Conservation (phyloP, 768 basidiomycete genomes). For the Nidularia pulvinata region DNA sequence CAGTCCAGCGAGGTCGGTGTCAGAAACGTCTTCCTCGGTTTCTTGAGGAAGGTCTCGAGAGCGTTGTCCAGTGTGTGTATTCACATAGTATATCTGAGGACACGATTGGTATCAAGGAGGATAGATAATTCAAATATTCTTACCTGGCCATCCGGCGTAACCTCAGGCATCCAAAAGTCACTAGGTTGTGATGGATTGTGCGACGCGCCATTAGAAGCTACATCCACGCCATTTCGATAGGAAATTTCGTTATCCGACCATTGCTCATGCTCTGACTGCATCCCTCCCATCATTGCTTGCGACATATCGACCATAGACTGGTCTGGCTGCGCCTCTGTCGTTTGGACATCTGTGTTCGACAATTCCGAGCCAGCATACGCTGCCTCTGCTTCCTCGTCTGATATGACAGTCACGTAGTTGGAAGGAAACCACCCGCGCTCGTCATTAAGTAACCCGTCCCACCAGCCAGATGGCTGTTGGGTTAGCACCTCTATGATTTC, state of each 20-base stretch:
- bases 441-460: slow-evolving; percentile 92
- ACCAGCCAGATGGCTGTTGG: slow-evolving; percentile 94
- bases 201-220: background rate
- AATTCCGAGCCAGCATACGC: slow-evolving; percentile 54
- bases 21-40: slow-evolving; percentile 61
- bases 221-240: slow-evolving; percentile 22
- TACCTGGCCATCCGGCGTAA: slow-evolving; percentile 84
- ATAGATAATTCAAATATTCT: slow-evolving; percentile 21
- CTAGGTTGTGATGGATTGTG: slow-evolving; percentile 44
- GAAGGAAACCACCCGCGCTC: slow-evolving; percentile 97
- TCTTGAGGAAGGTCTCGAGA: slow-evolving; percentile 85
- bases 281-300: slow-evolving; percentile 41
- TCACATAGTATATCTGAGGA: slow-evolving; percentile 91
- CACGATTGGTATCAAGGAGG: background rate
- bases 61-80: slow-evolving; percentile 83
- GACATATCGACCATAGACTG: slow-evolving; percentile 44
- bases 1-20: slow-evolving; percentile 61
- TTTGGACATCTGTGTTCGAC: slow-evolving; percentile 29
- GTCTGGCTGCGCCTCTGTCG: slow-evolving; percentile 18
- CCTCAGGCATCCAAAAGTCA: slow-evolving; percentile 92
- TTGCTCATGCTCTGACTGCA: slow-evolving; percentile 48
- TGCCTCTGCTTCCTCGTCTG: slow-evolving; percentile 79
- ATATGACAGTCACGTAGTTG: slow-evolving; percentile 85
- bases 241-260: slow-evolving; percentile 55
- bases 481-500: slow-evolving; percentile 95